Evolutionary conservation across 75 land plant species (phyloP).

Genomic region (Pinus tabuliformis): DNA sequence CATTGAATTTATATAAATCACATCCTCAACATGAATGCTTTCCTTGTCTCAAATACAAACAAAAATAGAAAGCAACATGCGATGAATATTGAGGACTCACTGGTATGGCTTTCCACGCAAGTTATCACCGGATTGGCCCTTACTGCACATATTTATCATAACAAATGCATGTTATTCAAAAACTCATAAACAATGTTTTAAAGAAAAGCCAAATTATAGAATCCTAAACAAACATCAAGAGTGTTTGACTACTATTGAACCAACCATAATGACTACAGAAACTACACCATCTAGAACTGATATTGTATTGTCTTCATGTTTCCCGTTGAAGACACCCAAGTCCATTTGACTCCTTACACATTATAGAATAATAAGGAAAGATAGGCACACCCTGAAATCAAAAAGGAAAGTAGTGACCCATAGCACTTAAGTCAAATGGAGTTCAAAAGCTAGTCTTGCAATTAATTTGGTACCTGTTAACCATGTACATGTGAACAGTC

Average conservation of each 20-base stretch:
- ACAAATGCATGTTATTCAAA: background rate
- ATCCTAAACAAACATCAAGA: background rate
- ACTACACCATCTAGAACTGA: background rate
- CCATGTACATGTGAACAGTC: no score
- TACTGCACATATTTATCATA: constrained; percentile 17
- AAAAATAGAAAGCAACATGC: background rate
- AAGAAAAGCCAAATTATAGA: background rate
- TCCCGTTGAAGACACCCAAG: background rate
- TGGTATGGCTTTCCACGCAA: constrained; percentile 44
- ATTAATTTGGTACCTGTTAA: no score
- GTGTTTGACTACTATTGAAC: background rate
- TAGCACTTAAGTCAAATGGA: no score
- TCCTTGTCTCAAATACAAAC: background rate
- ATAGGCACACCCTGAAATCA: no score
- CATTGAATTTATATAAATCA: background rate
- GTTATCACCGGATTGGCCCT: constrained; percentile 30
- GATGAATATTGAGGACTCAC: constrained; percentile 11
- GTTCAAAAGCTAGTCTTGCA: no score
- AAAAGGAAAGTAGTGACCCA: no score
- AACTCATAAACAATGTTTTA: background rate
- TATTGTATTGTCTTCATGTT: background rate
- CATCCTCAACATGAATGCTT: background rate
- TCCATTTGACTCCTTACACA: background rate
- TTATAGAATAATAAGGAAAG: no score
- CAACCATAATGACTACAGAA: background rate